Conservation (phyloP, 129 eudicot species). For the Logfia minima region DNA sequence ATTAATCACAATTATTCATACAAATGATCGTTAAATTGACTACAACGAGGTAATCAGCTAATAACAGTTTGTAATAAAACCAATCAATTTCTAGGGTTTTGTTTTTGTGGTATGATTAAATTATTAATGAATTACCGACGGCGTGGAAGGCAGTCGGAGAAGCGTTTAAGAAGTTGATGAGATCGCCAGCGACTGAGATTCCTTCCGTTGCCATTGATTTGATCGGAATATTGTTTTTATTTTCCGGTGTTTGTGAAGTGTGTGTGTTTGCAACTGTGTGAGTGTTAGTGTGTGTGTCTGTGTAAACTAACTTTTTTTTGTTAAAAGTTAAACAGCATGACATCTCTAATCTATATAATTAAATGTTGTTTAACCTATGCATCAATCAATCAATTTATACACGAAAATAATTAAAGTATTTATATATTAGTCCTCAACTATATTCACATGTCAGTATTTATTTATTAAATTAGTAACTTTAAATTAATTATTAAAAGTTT, state of each 20-base stretch:
- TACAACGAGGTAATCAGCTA: not conserved
- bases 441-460: too few relatives aligned
- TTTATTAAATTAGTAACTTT: too few relatives aligned
- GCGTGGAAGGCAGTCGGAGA: constrained; percentile 98
- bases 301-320: not conserved
- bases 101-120: not conserved
- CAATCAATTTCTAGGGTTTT: constrained; percentile 3
- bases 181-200: constrained; percentile 71
- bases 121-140: constrained; percentile 51
- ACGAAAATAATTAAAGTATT: too few relatives aligned
- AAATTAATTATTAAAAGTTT: too few relatives aligned
- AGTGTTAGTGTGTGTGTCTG: not conserved
- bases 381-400: too few relatives aligned
- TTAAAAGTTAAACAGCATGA: not conserved
- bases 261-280: not conserved
- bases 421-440: too few relatives aligned
- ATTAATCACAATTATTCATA: not conserved
- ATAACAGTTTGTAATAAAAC: constrained; percentile 5
- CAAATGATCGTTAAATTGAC: not conserved
- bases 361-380: too few relatives aligned
- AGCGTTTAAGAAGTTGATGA: constrained; percentile 80
- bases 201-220: constrained; percentile 51
- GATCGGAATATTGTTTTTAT: constrained; percentile 18
- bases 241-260: not conserved
- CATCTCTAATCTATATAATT: not conserved